Evolutionary conservation across 208 protist species (phyloP).

Genomic region (Wallacemonas sp.): DNA sequence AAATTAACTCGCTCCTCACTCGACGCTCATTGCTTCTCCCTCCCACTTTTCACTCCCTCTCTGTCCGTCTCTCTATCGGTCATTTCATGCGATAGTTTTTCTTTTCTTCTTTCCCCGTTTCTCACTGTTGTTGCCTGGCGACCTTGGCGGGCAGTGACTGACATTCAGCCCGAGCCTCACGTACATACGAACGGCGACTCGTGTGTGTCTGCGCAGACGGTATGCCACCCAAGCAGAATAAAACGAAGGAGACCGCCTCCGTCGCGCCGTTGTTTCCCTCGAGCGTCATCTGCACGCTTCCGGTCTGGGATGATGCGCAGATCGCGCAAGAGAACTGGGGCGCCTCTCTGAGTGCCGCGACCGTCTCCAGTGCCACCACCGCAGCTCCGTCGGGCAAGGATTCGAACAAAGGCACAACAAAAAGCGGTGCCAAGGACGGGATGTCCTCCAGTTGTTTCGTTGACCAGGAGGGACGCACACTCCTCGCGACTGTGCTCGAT

Average conservation of each 20-base stretch:
- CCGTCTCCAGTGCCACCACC: neutral
- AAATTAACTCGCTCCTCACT: too few relatives aligned
- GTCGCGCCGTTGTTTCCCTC: slow-evolving; percentile 14
- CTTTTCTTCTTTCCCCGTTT: too few relatives aligned
- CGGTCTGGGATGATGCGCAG: slow-evolving; percentile 77
- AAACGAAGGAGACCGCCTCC: slow-evolving; percentile 22
- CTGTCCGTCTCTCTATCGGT: too few relatives aligned
- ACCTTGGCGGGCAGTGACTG: too few relatives aligned
- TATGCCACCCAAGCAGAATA: slow-evolving; percentile 11
- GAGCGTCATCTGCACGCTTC: slow-evolving; percentile 28
- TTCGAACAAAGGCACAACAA: neutral
- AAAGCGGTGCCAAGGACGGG: slow-evolving; percentile 5
- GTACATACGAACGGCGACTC: too few relatives aligned
- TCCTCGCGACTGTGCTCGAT: neutral
- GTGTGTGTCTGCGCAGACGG: too few relatives aligned
- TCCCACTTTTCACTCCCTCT: too few relatives aligned
- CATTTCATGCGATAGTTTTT: too few relatives aligned
- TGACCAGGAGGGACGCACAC: slow-evolving; percentile 24
- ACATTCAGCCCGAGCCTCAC: too few relatives aligned
- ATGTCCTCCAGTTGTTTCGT: neutral
- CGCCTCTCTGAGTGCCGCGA: slow-evolving; percentile 25
- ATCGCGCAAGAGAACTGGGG: slow-evolving; percentile 85
- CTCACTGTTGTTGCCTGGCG: too few relatives aligned
- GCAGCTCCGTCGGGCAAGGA: slow-evolving; percentile 3
- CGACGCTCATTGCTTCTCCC: too few relatives aligned